Evolutionary conservation across 202 grass and related monocot genomes (phyloP), one percentile per base, ranked within the genome.

Genomic region (Cymbopogon flexuosus): DNA sequence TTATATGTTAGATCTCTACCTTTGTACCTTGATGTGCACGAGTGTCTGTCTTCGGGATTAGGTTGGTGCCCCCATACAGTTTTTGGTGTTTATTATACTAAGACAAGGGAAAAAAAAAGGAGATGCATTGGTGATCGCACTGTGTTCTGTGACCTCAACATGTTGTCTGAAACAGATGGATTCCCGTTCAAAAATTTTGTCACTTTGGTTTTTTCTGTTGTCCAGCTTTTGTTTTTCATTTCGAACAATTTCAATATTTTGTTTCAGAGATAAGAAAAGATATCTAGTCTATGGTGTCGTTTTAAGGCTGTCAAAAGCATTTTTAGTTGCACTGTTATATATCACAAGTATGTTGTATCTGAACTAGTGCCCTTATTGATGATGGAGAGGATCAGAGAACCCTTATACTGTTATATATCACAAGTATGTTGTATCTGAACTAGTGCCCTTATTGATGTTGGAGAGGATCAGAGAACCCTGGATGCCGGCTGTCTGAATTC

Each of bases 1-100:
- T 79, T 82, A 89, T 83, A 89, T 86, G 41, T 73, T 79, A 83
- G 79, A 86, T 89, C 61, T 42, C 78, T 82, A 57, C 36, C 54
- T 41, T 49, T 52, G 59, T 43, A 42, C 6, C 41, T 73, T 5
- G 2, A 41, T 57, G 14, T 35, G 61, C 43, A 45, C 54, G 6
- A 52, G 69, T 52, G 47, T 68, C 27, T 85, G 23, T 61, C 42
- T 68, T 82, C 7, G 11, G 23, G 23, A 52, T 14, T 68, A 43
- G 66, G 18, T 74, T 58, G 41, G 10, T 67, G 66, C 70, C 31
- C 54, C 36, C 12, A 18, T n/a, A 30, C 15, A 56, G 63, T n/a
- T 30, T 58, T 79, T 72, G 78, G 68, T 60, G 10, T 72, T 54
- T 59, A 65, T 41, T 65, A 76, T 35, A 45, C 77, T 65, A 14